Percentiles rank a stretch among this genome's conserved stretches.
Evolutionary conservation across 106 monocot species (phyloP).

Genomic region (Cymbidium sinense): DNA sequence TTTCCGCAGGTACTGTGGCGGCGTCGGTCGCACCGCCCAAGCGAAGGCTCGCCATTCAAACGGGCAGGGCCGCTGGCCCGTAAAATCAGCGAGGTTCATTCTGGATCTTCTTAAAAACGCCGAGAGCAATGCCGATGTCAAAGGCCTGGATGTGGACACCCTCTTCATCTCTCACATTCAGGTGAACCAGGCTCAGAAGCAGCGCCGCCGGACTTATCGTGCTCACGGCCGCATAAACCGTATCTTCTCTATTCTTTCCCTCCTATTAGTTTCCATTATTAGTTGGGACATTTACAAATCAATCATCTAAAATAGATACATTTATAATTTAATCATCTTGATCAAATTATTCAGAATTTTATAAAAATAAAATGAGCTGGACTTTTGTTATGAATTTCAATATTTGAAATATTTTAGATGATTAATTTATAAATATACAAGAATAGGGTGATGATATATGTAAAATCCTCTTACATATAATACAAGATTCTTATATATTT

Average conservation of each 20-base stretch:
- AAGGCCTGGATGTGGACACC: constrained; percentile 54
- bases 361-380: too few relatives aligned
- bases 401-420: too few relatives aligned
- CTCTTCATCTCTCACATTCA: constrained; percentile 68
- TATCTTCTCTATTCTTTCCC: constrained; percentile 2
- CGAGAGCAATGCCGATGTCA: constrained; percentile 75
- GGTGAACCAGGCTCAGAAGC: constrained; percentile 71
- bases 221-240: constrained; percentile 78
- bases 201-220: constrained; percentile 65
- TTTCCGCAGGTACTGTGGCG: constrained; percentile 74
- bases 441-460: too few relatives aligned
- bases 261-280: too few relatives aligned
- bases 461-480: too few relatives aligned
- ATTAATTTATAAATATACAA: too few relatives aligned
- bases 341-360: too few relatives aligned
- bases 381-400: too few relatives aligned
- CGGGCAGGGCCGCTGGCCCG: constrained; percentile 80
- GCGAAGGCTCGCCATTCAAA: constrained; percentile 80
- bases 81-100: constrained; percentile 57
- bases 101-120: constrained; percentile 68
- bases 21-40: constrained; percentile 85
- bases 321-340: too few relatives aligned
- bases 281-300: too few relatives aligned
- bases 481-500: too few relatives aligned
- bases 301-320: too few relatives aligned